Percentiles rank a stretch among this genome's conserved stretches.
Evolutionary conservation across 1,284 basidiomycete genomes (phyloP).

Genomic region (Phenoliferia sp.): DNA sequence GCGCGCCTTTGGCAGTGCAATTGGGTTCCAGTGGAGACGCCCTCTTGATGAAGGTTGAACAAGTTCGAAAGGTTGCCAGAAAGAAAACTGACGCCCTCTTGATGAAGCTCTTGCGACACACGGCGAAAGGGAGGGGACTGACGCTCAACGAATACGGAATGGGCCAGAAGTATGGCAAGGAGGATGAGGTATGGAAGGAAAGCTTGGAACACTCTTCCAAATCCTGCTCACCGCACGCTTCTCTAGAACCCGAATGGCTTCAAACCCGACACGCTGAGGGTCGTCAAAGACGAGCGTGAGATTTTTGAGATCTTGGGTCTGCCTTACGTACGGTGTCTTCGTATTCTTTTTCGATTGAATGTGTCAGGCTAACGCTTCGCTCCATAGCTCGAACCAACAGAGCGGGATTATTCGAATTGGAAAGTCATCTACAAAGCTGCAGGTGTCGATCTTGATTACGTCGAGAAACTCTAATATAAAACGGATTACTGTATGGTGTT

Average conservation of each 20-base stretch:
- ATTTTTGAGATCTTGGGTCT: constrained; percentile 31
- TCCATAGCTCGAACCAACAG: constrained; percentile 16
- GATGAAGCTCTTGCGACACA: constrained; percentile 25
- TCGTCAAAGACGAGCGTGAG: constrained; percentile 29
- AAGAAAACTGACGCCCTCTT: constrained; percentile 14
- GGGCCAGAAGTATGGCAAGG: constrained; percentile 22
- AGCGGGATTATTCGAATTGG: constrained; percentile 19
- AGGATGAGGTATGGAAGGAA: constrained; percentile 3
- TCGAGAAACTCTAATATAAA: constrained; percentile 5
- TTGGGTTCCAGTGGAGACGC: constrained; percentile 22
- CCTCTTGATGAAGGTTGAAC: too few relatives aligned
- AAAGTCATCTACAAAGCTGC: background rate
- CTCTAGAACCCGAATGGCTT: constrained; percentile 29
- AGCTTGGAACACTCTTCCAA: background rate
- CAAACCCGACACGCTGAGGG: constrained; percentile 22
- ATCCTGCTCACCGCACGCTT: background rate
- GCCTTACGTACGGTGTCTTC: constrained; percentile 15
- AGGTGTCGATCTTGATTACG: constrained; percentile 3
- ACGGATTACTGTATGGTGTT: too few relatives aligned
- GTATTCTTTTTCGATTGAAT: background rate
- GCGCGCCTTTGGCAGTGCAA: constrained; percentile 4
- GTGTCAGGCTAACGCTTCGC: background rate
- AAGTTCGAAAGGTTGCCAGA: too few relatives aligned
- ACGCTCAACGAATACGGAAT: constrained; percentile 35
- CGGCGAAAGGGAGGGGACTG: constrained; percentile 23